phyloP scores from a whole-genome alignment of 1,284 basidiomycete species.

The Kalmanozyma brasiliensis region DNA sequence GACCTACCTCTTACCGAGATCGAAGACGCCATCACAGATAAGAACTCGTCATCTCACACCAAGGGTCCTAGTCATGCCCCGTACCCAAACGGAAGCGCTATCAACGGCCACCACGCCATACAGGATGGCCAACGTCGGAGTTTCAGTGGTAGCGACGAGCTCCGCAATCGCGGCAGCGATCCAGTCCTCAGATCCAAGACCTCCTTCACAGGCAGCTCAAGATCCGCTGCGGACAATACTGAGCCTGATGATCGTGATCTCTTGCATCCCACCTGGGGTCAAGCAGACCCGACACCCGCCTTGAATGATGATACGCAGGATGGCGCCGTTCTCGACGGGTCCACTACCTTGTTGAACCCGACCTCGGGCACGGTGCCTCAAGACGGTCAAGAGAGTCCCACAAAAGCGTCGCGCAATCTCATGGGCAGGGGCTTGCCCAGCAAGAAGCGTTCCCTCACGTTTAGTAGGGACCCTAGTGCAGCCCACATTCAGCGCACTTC shows the following conservation, averaged over 20 bases:
- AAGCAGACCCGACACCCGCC: constrained; percentile 3
- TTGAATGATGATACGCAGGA: neutral
- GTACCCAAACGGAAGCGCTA: neutral
- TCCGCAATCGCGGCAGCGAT: neutral
- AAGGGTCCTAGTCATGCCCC: neutral
- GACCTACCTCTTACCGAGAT: constrained; percentile 35
- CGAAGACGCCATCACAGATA: constrained; percentile 21
- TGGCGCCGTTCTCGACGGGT: neutral
- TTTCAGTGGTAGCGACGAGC: constrained; percentile 17
- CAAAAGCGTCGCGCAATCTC: constrained; percentile 7
- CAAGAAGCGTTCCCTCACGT: constrained; percentile 39
- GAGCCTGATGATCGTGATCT: constrained; percentile 10
- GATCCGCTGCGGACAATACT: neutral
- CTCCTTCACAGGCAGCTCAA: constrained; percentile 26
- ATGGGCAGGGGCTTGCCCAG: constrained; percentile 32
- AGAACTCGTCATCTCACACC: neutral
- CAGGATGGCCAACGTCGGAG: constrained; percentile 5
- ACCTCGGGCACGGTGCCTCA: neutral
- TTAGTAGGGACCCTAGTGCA: constrained; percentile 16
- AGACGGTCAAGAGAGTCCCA: constrained; percentile 1
- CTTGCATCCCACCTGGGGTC: constrained; percentile 32
- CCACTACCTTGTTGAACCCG: constrained; percentile 1
- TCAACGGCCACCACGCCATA: neutral
- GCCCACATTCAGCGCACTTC: constrained; percentile 5
- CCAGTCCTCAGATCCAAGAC: neutral